A percentile compares a stretch with the other conserved stretches of the same genome.
phyloP scores from a whole-genome alignment of 257 asterid genomes.

The Craterostigma plantagineum region DNA sequence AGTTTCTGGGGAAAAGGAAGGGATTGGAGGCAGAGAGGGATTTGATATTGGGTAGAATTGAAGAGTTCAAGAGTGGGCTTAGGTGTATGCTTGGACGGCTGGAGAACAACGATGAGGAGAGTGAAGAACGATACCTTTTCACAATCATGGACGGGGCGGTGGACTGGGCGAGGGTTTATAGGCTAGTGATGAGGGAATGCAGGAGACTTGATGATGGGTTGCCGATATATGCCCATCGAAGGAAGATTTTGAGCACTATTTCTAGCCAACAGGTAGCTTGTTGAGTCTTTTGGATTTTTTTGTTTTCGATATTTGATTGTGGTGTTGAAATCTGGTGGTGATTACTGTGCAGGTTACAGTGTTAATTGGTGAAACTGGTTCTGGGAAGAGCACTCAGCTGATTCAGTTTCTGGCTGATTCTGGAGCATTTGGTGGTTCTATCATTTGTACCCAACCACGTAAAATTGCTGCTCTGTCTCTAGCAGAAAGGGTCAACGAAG shows the following conservation, averaged over 20 bases:
- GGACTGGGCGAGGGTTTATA: constrained; percentile 44
- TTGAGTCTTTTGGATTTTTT: constrained; percentile 5
- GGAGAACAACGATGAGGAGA: constrained; percentile 18
- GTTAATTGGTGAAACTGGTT: constrained; percentile 88
- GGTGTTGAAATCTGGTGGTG: constrained; percentile 20
- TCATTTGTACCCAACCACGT: constrained; percentile 92
- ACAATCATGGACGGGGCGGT: constrained; percentile 19
- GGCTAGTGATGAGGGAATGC: constrained; percentile 57
- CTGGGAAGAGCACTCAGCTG: constrained; percentile 93
- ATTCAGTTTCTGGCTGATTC: constrained; percentile 90
- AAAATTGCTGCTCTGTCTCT: constrained; percentile 76
- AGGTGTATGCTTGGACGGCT: constrained; percentile 26
- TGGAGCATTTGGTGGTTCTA: constrained; percentile 37
- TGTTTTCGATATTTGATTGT: constrained; percentile 4
- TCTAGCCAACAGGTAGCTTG: constrained; percentile 39
- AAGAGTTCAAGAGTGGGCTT: constrained; percentile 45
- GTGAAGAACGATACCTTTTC: constrained; percentile 15
- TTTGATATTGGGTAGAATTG: constrained; percentile 31
- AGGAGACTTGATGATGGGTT: constrained; percentile 72
- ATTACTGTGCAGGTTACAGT: constrained; percentile 71
- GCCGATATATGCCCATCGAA: constrained; percentile 50
- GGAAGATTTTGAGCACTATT: constrained; percentile 33
- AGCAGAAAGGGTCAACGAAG: constrained; percentile 73
- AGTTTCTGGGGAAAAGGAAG: constrained; percentile 13
- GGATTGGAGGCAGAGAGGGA: constrained; percentile 34